Base-by-base conservation (phyloP, 2,329 filamentous ascomycete genomes). In the Pseudovirgaria hyperparasitica region DNA sequence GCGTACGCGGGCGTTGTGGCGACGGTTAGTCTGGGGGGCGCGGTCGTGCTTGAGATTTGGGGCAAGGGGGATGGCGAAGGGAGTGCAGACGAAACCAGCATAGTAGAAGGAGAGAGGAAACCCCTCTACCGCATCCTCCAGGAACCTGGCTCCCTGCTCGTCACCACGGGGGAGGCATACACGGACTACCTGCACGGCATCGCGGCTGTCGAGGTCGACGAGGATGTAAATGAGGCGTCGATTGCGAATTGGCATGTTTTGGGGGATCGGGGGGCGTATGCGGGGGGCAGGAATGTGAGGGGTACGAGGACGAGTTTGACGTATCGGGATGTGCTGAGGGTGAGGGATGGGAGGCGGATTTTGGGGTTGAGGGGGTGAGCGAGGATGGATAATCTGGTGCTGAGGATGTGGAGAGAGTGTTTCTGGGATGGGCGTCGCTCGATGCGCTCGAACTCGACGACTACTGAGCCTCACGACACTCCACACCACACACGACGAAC, bases 1-100 rank as follows among this genome's bases (percentile, higher is more conserved):
- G 82, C 87, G 7, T 98, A 98, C 49, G 70, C 80, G 46, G 80
- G 80, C 2, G 73, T 92, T 9, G 87, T 94, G 9, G 90, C 84
- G 37, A 96, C 90, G 2, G 76, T 96, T 36, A 92, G 82, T 55
- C 59, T 98, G 6, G 82, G 82, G 0, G 72, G 72, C 7, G 72
- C 72, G 25, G 61, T 92, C 6, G 82, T 87, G 31, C 62, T 96
- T 27, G 76, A 92, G 40, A 60, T 96, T 9, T 74, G 80, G 5
- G 35, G 39, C 16, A 58, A 64, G 32, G 21, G 11, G 4, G 32
- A 61, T 66, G 35, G 47, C 52, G 9, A 51, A 55, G 19, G 68
- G 64, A 10, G 54, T 55, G 2, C 68, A 60, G 60, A 63, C 63
- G 9, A 6, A 21, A 15, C 10, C n/a, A 19, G 9, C 16, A 9